Percentiles rank a stretch among this genome's conserved stretches.
phyloP scores from a whole-genome alignment of 352 stramenopile species.

The Aphanomyces euteiches region DNA sequence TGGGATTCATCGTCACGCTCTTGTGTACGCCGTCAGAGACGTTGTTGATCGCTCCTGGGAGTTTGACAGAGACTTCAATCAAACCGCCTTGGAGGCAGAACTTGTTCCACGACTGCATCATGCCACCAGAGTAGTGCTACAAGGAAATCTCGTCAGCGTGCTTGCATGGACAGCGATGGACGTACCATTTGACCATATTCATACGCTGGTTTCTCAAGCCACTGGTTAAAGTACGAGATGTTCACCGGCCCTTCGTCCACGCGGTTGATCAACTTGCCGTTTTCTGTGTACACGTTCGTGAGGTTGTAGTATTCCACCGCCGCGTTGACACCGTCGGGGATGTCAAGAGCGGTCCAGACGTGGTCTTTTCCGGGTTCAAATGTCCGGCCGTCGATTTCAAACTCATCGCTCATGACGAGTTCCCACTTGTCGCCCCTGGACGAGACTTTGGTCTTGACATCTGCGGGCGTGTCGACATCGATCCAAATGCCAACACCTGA shows the following conservation, averaged over 20 bases:
- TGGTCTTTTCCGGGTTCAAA: conserved; percentile 42
- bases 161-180: too few species aligned
- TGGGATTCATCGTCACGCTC: conserved; percentile 35
- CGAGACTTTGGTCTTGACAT: conserved; percentile 43
- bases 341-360: conserved; percentile 45
- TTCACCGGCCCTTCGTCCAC: conserved; percentile 57
- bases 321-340: conserved; percentile 62
- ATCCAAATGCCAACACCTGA: conserved; percentile 57
- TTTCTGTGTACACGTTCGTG: conserved; percentile 56
- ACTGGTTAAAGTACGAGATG: conserved; percentile 48
- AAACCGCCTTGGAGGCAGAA: conserved; percentile 94
- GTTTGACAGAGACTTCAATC: conserved; percentile 65
- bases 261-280: conserved; percentile 54
- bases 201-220: conserved; percentile 1
- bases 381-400: conserved; percentile 43
- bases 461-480: conserved; percentile 49
- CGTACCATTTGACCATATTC: neutral
- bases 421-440: conserved; percentile 54
- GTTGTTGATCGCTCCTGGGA: conserved; percentile 68
- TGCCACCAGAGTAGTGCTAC: conserved; percentile 60
- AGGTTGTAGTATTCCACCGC: conserved; percentile 61
- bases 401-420: conserved; percentile 72
- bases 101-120: conserved; percentile 89
- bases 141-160: neutral
- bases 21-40: conserved; percentile 12